Percentiles rank a stretch among this genome's conserved stretches.
phyloP scores from a whole-genome alignment of 2,329 filamentous ascomycete genomes.

The Parafenestella ontariensis region DNA sequence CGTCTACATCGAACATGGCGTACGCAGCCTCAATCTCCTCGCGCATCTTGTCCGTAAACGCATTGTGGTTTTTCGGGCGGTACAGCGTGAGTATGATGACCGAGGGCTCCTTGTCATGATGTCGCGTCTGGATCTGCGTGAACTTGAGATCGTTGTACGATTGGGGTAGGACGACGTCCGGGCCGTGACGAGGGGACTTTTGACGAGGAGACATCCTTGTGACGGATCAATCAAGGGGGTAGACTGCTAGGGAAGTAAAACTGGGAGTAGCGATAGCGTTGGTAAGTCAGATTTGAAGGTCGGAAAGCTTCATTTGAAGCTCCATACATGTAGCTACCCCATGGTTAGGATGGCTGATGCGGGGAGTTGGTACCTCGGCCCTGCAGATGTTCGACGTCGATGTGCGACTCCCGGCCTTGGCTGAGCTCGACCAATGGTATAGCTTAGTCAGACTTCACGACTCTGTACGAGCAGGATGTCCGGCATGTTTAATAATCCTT shows the following conservation, averaged over 20 bases:
- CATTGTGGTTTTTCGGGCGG: slow-evolving; percentile 71
- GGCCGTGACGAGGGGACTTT: slow-evolving; percentile 26
- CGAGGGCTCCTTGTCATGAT: slow-evolving; percentile 55
- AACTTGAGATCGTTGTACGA: slow-evolving; percentile 52
- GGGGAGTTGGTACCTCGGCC: slow-evolving; percentile 9
- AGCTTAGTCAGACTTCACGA: not conserved
- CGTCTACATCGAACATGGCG: slow-evolving; percentile 60
- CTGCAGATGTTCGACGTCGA: slow-evolving; percentile 4
- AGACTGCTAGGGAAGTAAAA: not conserved
- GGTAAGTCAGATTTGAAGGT: not conserved
- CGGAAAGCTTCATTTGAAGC: slow-evolving; percentile 5
- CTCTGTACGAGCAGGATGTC: too few relatives aligned
- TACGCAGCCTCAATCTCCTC: slow-evolving; percentile 64
- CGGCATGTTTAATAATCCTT: too few relatives aligned
- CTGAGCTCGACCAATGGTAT: not conserved
- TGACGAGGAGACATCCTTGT: slow-evolving; percentile 17
- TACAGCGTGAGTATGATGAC: slow-evolving; percentile 70
- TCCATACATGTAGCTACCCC: slow-evolving; percentile 3
- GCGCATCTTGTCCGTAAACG: slow-evolving; percentile 71
- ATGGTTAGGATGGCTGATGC: slow-evolving; percentile 4
- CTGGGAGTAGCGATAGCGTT: not conserved
- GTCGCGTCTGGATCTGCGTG: slow-evolving; percentile 51
- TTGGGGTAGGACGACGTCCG: slow-evolving; percentile 38
- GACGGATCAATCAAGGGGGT: not conserved
- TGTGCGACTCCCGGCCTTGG: not conserved